A percentile compares a stretch with the other conserved stretches of the same genome.
Conservation (phyloP, 2,329 filamentous ascomycete species). For the Zymoseptoria brevis region DNA sequence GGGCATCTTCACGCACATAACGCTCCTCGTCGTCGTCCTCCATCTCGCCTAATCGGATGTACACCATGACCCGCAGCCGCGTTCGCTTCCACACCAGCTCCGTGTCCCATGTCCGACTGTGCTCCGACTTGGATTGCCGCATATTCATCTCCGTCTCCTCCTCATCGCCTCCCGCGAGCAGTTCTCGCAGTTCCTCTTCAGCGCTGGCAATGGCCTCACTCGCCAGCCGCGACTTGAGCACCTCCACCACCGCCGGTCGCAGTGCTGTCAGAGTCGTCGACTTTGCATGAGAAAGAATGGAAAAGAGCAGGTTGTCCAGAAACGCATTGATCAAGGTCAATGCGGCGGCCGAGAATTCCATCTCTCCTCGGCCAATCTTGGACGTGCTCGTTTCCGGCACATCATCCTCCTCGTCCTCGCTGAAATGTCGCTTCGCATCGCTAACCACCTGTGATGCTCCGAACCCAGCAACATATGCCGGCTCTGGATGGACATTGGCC, state of each 20-base stretch:
- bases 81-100: slow-evolving; percentile 91
- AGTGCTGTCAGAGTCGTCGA: slow-evolving; percentile 69
- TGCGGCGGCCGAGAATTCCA: slow-evolving; percentile 63
- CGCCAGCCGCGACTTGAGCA: slow-evolving; percentile 82
- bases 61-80: slow-evolving; percentile 92
- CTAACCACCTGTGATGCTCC: slow-evolving; percentile 89
- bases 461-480: slow-evolving; percentile 79
- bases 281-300: slow-evolving; percentile 71
- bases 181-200: slow-evolving; percentile 80
- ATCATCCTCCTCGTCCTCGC: slow-evolving; percentile 42
- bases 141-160: slow-evolving; percentile 38
- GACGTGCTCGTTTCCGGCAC: slow-evolving; percentile 49
- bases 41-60: slow-evolving; percentile 90
- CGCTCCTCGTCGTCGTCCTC: slow-evolving; percentile 96
- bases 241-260: slow-evolving; percentile 73
- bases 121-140: slow-evolving; percentile 19
- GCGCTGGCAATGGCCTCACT: slow-evolving; percentile 74
- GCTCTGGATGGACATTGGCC: slow-evolving; percentile 56
- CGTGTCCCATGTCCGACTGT: slow-evolving; percentile 66
- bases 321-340: slow-evolving; percentile 81
- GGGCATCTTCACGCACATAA: slow-evolving; percentile 71
- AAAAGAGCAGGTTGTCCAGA: slow-evolving; percentile 86
- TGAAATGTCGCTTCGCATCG: slow-evolving; percentile 65
- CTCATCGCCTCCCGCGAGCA: slow-evolving; percentile 71
- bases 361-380: slow-evolving; percentile 55